These are phyloP conservation scores for Gypsophila paniculata DNA, from an alignment of 179 eudicot genomes.

Conservation along the genomic window DNA sequence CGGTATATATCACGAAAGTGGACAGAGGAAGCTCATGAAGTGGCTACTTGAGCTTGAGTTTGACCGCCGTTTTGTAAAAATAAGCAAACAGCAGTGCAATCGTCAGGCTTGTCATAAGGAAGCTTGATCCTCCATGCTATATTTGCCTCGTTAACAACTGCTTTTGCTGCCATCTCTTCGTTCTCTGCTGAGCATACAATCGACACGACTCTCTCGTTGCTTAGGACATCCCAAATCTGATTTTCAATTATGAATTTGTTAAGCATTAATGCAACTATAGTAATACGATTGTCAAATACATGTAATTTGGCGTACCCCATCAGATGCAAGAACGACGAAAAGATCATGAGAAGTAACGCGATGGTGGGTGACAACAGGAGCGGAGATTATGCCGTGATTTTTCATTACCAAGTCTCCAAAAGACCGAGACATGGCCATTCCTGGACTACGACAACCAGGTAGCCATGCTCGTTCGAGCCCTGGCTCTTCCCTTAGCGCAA, in stretches of 20 bases:
- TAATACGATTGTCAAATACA: neutral
- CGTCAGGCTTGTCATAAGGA: slow-evolving; percentile 23
- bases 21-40: neutral
- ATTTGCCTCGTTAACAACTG: slow-evolving; percentile 27
- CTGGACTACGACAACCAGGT: slow-evolving; percentile 66
- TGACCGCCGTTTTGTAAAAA: slow-evolving; percentile 17
- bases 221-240: slow-evolving; percentile 37
- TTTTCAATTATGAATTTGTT: neutral
- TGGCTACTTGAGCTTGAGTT: neutral
- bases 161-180: slow-evolving; percentile 30
- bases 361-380: slow-evolving; percentile 65
- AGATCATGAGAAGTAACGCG: slow-evolving; percentile 51
- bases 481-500: slow-evolving; percentile 78
- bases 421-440: slow-evolving; percentile 80
- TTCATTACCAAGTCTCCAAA: slow-evolving; percentile 74
- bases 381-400: slow-evolving; percentile 63
- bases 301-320: slow-evolving; percentile 52
- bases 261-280: neutral
- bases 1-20: neutral
- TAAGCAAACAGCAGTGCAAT: slow-evolving; percentile 36
- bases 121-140: slow-evolving; percentile 22
- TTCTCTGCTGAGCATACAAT: slow-evolving; percentile 18
- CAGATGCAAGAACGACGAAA: slow-evolving; percentile 64
- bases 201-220: slow-evolving; percentile 30
- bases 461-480: slow-evolving; percentile 80